These are phyloP conservation scores for Mucor lusitanicus DNA, from an alignment of 371 early-diverging fungal genomes.

Conservation along the genomic window DNA sequence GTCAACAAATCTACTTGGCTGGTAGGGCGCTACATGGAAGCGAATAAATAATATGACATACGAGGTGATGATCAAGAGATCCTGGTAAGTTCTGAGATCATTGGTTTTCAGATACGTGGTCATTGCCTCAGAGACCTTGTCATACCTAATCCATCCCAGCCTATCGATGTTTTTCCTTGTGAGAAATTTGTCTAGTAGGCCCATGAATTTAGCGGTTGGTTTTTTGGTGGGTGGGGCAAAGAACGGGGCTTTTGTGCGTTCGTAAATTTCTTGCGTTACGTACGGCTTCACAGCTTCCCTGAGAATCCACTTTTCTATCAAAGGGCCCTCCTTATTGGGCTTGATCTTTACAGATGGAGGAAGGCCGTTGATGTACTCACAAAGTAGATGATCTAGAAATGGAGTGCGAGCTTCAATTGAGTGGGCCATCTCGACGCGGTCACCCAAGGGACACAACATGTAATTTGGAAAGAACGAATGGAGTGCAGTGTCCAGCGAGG, in stretches of 20 bases:
- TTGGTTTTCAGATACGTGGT: neutral
- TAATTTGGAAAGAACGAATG: constrained; percentile 12
- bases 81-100: neutral
- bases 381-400: constrained; percentile 19
- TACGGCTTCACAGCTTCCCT: constrained; percentile 23
- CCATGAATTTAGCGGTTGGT: neutral
- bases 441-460: constrained; percentile 11
- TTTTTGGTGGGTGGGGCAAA: constrained; percentile 13
- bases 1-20: constrained; percentile 18
- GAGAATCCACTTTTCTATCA: constrained; percentile 21
- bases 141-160: constrained; percentile 14
- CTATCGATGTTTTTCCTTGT: constrained; percentile 7
- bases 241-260: constrained; percentile 20
- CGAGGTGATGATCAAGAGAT: constrained; percentile 8
- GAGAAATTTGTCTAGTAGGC: constrained; percentile 1
- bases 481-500: constrained; percentile 10
- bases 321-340: neutral
- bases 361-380: constrained; percentile 20
- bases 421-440: constrained; percentile 25
- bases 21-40: constrained; percentile 12
- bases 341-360: constrained; percentile 20
- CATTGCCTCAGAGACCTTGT: neutral
- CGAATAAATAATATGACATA: constrained; percentile 7
- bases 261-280: constrained; percentile 20
- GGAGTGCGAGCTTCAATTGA: constrained; percentile 24